These are phyloP conservation scores for Oxyria digyna DNA, from an alignment of 148 eudicot genomes.

Conservation along the genomic window DNA sequence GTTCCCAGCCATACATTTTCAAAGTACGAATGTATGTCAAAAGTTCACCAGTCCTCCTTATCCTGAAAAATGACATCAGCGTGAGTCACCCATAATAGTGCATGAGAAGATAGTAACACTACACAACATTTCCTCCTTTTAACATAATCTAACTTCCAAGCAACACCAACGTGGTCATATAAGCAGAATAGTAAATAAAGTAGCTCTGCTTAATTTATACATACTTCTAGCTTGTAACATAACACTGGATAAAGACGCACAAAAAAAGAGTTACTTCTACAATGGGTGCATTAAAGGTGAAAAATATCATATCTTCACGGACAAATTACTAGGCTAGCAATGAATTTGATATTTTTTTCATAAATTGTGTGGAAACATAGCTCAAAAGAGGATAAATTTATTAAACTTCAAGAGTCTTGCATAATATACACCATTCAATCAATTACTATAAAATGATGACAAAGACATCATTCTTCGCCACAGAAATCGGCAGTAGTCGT, in stretches of 20 bases:
- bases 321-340: not conserved
- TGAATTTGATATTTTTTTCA: not conserved
- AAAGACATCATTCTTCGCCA: not conserved
- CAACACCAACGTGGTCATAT: not conserved
- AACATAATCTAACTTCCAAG: not conserved
- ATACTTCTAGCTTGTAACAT: not conserved
- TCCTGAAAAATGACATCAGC: slow-evolving; percentile 28
- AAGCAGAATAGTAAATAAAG: not conserved
- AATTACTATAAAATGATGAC: not conserved
- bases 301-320: not conserved
- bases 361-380: not conserved
- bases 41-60: slow-evolving; percentile 83
- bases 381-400: not conserved
- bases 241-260: no score
- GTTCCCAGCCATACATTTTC: slow-evolving; percentile 98
- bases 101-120: not conserved
- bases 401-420: not conserved
- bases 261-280: not conserved
- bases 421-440: no score
- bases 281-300: not conserved
- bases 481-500: no score
- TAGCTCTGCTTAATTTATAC: not conserved
- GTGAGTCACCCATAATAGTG: not conserved
- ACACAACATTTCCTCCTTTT: not conserved
- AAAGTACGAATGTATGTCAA: slow-evolving; percentile 66